Conservation (phyloP, 2,329 filamentous ascomycete genomes). For the Leptographium lundbergii region DNA sequence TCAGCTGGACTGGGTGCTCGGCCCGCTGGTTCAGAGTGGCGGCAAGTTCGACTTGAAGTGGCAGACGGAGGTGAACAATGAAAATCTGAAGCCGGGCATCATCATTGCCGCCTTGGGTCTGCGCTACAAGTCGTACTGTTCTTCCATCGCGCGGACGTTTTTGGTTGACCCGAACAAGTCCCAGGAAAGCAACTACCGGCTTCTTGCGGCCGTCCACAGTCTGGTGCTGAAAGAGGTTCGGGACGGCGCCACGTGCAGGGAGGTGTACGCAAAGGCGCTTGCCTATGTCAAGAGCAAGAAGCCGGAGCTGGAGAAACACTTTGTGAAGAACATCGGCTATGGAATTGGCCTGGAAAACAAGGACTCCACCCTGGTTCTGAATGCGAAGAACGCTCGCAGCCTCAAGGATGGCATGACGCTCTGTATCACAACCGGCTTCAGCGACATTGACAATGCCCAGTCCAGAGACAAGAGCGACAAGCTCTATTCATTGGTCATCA, state of each 20-base stretch:
- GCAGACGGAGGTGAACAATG: slow-evolving; percentile 64
- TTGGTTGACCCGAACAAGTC: slow-evolving; percentile 94
- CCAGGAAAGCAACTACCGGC: slow-evolving; percentile 88
- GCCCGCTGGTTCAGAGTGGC: slow-evolving; percentile 85
- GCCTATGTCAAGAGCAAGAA: slow-evolving; percentile 75
- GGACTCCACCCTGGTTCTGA: slow-evolving; percentile 72
- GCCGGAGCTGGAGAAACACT: slow-evolving; percentile 89
- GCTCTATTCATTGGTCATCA: slow-evolving; percentile 77
- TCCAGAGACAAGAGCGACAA: slow-evolving; percentile 85
- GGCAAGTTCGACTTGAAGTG: slow-evolving; percentile 89
- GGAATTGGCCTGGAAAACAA: slow-evolving; percentile 88
- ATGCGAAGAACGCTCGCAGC: slow-evolving; percentile 68
- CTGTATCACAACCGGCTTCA: slow-evolving; percentile 78
- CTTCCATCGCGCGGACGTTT: slow-evolving; percentile 84
- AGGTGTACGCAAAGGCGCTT: slow-evolving; percentile 83
- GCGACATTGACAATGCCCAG: slow-evolving; percentile 75
- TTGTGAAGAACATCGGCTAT: slow-evolving; percentile 81
- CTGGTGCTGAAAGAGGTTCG: slow-evolving; percentile 82
- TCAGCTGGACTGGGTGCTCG: slow-evolving; percentile 89
- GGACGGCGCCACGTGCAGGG: slow-evolving; percentile 75
- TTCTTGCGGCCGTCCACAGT: slow-evolving; percentile 74
- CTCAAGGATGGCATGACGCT: slow-evolving; percentile 97
- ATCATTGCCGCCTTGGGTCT: slow-evolving; percentile 88
- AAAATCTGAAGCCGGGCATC: slow-evolving; percentile 75
- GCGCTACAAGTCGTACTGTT: slow-evolving; percentile 92